Percentiles rank a stretch among this genome's conserved stretches.
phyloP scores from a whole-genome alignment of 169 alveolate species.

The Theileria annulata region DNA sequence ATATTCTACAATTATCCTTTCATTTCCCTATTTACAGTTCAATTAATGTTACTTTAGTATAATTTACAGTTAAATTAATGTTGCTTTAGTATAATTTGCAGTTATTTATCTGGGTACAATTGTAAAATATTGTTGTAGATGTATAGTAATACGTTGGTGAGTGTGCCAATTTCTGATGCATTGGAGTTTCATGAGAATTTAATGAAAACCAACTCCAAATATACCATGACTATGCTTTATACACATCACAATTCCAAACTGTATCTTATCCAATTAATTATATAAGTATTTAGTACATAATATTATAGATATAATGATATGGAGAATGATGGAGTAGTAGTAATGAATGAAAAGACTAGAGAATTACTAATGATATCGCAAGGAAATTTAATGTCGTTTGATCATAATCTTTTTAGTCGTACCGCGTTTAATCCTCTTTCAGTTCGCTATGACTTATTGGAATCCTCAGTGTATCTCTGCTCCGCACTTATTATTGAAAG shows the following conservation, averaged over 20 bases:
- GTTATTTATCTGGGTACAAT: background rate
- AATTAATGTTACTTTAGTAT: too few species aligned
- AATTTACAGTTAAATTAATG: too few species aligned
- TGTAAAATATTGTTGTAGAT: constrained; percentile 12
- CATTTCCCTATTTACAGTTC: too few species aligned
- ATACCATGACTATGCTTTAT: constrained; percentile 36
- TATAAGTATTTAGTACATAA: too few species aligned
- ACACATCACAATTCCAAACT: constrained; percentile 7
- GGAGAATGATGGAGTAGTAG: constrained; percentile 20
- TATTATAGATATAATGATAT: constrained; percentile 24
- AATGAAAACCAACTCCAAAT: constrained; percentile 4
- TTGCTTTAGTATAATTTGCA: too few species aligned
- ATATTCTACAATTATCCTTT: too few species aligned
- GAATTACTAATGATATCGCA: constrained; percentile 16
- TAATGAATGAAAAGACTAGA: constrained; percentile 7
- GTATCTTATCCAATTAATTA: background rate
- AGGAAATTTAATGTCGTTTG: background rate
- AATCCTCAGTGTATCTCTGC: constrained; percentile 46
- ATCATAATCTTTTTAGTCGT: constrained; percentile 10
- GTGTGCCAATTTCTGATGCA: constrained; percentile 46
- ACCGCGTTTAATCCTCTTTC: background rate
- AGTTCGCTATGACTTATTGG: constrained; percentile 40
- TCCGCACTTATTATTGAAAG: constrained; percentile 28
- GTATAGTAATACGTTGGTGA: constrained; percentile 45
- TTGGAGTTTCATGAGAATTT: constrained; percentile 30